Conservation (phyloP, 2,329 filamentous ascomycete species). For the Triangularia verruculosa region DNA sequence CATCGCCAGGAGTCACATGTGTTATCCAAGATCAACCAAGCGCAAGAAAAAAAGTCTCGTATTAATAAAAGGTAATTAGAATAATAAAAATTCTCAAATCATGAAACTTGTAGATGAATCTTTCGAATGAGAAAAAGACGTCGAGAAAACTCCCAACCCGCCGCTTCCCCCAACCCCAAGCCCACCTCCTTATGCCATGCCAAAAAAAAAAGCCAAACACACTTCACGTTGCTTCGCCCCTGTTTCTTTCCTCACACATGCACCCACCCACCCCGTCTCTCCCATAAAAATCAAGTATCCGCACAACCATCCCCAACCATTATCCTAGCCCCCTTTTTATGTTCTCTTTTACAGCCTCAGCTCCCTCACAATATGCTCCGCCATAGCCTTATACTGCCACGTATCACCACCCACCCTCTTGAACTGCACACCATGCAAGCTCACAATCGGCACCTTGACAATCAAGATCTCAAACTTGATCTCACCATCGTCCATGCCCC, state of each 20-base stretch:
- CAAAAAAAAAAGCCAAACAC: background rate
- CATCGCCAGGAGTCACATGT: too few species aligned
- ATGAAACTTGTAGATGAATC: slow-evolving; percentile 3
- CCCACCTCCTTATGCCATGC: background rate
- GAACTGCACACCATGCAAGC: slow-evolving; percentile 93
- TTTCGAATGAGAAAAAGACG: background rate
- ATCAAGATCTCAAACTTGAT: slow-evolving; percentile 97
- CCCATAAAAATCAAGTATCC: too few species aligned
- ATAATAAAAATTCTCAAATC: background rate
- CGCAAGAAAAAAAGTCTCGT: slow-evolving; percentile 6
- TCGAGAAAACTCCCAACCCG: background rate
- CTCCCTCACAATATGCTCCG: slow-evolving; percentile 87
- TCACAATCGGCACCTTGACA: slow-evolving; percentile 92
- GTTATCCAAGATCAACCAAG: background rate
- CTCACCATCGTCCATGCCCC: slow-evolving; percentile 53
- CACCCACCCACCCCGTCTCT: background rate
- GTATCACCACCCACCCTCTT: slow-evolving; percentile 94
- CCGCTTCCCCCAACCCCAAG: background rate
- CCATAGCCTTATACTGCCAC: slow-evolving; percentile 99
- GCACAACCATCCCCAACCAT: background rate
- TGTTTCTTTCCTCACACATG: background rate
- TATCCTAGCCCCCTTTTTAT: background rate
- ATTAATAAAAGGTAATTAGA: slow-evolving; percentile 9
- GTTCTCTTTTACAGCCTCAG: slow-evolving; percentile 63
- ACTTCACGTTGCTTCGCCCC: background rate